A percentile compares a stretch with the other conserved stretches of the same genome.
Conservation (phyloP, 2,329 filamentous ascomycete genomes). For the Xylariales sp. region DNA sequence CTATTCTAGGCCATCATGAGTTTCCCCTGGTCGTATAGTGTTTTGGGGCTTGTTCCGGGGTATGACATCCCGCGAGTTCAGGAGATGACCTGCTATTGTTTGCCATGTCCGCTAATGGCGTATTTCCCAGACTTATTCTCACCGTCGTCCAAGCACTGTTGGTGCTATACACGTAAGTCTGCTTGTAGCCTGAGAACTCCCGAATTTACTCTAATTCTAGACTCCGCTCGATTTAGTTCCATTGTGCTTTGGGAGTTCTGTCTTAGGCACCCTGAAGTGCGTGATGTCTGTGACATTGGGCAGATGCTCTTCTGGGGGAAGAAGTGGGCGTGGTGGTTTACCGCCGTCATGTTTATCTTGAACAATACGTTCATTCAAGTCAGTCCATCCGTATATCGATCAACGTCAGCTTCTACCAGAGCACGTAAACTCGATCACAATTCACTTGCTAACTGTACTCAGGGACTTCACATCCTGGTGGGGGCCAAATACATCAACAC, state of each 20-base stretch:
- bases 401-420: constrained; percentile 10
- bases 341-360: constrained; percentile 82
- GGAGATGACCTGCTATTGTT: too few species aligned
- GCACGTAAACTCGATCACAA: too few species aligned
- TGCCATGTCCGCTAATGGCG: too few species aligned
- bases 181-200: too few species aligned
- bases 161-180: constrained; percentile 79
- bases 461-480: constrained; percentile 77
- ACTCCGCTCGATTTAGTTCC: constrained; percentile 13
- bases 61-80: constrained; percentile 25
- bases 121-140: constrained; percentile 60
- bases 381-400: constrained; percentile 9
- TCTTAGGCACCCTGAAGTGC: constrained; percentile 81
- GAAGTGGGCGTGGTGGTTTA: constrained; percentile 64
- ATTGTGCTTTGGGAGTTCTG: constrained; percentile 65
- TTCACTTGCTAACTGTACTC: too few species aligned
- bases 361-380: constrained; percentile 92
- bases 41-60: constrained; percentile 82
- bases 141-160: constrained; percentile 73
- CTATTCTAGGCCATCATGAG: constrained; percentile 85
- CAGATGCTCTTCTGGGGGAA: constrained; percentile 90
- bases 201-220: background rate
- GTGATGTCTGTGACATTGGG: constrained; percentile 93
- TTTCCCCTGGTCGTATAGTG: constrained; percentile 88
- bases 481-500: constrained; percentile 88